phyloP scores from a whole-genome alignment of 1,284 basidiomycete species.

The Ceratobasidium sp. region DNA sequence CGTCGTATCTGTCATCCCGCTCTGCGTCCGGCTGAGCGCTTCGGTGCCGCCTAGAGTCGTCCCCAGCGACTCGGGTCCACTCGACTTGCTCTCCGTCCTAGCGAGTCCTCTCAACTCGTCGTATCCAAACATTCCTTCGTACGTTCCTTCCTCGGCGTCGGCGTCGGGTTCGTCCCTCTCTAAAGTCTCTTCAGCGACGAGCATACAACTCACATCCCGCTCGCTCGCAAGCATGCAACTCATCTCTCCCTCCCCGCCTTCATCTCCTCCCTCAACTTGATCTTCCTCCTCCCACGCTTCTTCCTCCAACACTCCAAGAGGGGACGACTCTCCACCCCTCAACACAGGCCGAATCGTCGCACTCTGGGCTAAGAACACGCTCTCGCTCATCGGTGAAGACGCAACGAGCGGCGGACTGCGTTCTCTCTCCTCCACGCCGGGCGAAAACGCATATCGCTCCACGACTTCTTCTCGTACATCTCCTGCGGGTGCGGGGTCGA shows the following conservation, averaged over 20 bases:
- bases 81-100: too few relatives aligned
- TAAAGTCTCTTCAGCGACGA: neutral
- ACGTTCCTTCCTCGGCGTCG: neutral
- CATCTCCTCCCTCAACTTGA: neutral
- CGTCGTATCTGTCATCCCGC: conserved; percentile 9
- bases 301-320: conserved; percentile 22
- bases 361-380: conserved; percentile 9
- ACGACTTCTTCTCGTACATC: neutral
- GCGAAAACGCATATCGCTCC: neutral
- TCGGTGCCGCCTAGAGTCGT: conserved; percentile 24
- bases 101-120: neutral
- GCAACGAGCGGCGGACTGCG: conserved; percentile 1
- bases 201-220: conserved; percentile 31
- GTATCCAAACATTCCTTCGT: neutral
- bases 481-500: neutral
- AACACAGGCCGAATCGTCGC: conserved; percentile 35
- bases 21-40: conserved; percentile 17
- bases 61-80: conserved; percentile 25
- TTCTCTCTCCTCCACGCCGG: conserved; percentile 1
- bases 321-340: conserved; percentile 27
- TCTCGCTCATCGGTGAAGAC: conserved; percentile 33
- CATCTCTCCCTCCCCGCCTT: conserved; percentile 10
- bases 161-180: neutral
- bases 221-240: conserved; percentile 32
- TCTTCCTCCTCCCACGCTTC: conserved; percentile 18